Evolutionary conservation across 176 grass and related monocot genomes (phyloP), one percentile per base, ranked within the genome.

Genomic region (Thalia dealbata): DNA sequence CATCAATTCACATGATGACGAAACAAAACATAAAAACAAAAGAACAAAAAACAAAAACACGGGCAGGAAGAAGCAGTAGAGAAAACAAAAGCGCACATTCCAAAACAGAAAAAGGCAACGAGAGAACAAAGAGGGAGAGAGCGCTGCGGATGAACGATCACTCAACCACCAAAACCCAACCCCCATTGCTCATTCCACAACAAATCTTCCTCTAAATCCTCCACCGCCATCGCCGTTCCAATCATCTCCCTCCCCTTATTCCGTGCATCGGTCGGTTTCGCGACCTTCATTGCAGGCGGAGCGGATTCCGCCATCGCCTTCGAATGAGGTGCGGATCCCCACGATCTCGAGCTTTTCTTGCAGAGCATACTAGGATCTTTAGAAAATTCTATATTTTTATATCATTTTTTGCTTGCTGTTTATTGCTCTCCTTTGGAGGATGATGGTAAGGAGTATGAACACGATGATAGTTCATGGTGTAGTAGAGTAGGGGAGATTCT

Each of bases 291-390:
- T 63, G 27, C 13, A 27, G 23, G 72, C 64, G 68, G 32, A 38
- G 32, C 32, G 32, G 32, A 38, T 38, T 38, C 32, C 32, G 32
- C 4, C 4, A 82, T 77, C 67, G 75, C 63, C 24, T 32, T 54
- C 26, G 50, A 24, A 51, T 77, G 63, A 77, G 75, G 75, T 77
- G 48, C 19, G 63, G 10, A 41, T 66, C 16, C 42, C 54, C 28
- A 19, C 24, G 27, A 62, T 27, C 38, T 30, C 50, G 14, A 30
- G 50, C 70, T 72, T 0, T 10, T 46, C 29, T 81, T 30, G 21
- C 3, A 7, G 71, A 12, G 14, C 27, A 41, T 21, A 38, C 24
- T 38, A 21, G 48, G 23, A 8, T 63, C 28, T 63, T 63, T 23
- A 28, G 13, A 11, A 11, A 63, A 25, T 27, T 26, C 25, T 21